Evolutionary conservation across 768 basidiomycete genomes (phyloP).

Genomic region (Hypsizygus marmoreus): DNA sequence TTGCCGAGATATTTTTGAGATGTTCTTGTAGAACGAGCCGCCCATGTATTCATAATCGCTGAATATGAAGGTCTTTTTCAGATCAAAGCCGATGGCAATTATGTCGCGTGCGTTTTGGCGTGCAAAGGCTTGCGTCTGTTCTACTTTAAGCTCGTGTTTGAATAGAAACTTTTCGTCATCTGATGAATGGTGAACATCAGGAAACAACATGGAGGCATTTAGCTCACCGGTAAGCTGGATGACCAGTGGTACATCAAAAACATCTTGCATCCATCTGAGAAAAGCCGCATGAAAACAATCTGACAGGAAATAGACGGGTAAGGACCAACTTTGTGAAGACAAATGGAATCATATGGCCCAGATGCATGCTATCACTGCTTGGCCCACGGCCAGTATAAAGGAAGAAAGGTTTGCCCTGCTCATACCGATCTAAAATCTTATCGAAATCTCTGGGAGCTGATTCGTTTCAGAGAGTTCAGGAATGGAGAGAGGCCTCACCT

Average conservation of each 20-base stretch:
- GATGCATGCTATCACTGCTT: slow-evolving; percentile 94
- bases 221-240: slow-evolving; percentile 87
- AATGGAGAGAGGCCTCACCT: slow-evolving; percentile 55
- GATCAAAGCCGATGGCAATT: slow-evolving; percentile 93
- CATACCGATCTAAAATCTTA: slow-evolving; percentile 91
- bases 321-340: slow-evolving; percentile 87
- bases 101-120: slow-evolving; percentile 92
- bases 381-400: slow-evolving; percentile 98
- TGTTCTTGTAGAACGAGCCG: slow-evolving; percentile 91
- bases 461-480: too few relatives aligned
- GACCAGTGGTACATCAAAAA: slow-evolving; percentile 92
- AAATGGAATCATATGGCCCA: slow-evolving; percentile 98
- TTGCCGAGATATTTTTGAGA: slow-evolving; percentile 88
- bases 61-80: slow-evolving; percentile 96
- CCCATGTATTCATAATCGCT: slow-evolving; percentile 89
- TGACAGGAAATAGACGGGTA: background rate
- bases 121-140: slow-evolving; percentile 83
- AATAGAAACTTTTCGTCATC: slow-evolving; percentile 99
- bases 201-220: background rate
- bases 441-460: slow-evolving; percentile 76
- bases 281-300: background rate
- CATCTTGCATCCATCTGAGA: slow-evolving; percentile 91
- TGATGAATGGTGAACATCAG: slow-evolving; percentile 23
- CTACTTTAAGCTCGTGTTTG: slow-evolving; percentile 90
- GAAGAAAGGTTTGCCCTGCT: slow-evolving; percentile 97